Base-by-base conservation (phyloP, 257 asterid species). In the Haberlea rhodopensis region DNA sequence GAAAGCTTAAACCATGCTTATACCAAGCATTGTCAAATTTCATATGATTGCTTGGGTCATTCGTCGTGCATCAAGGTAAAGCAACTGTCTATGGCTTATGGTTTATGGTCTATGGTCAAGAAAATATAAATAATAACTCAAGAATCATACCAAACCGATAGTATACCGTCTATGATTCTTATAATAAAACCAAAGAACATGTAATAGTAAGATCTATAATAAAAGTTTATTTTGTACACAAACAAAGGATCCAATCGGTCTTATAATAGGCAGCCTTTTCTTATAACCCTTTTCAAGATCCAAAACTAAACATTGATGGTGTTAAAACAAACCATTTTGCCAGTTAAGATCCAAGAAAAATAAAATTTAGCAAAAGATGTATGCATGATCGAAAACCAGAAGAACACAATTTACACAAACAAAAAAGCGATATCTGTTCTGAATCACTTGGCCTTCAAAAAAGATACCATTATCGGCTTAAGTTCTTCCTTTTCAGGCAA, bases 401-500 rank as follows among this genome's bases (percentile, higher is more conserved):
- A n/a, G n/a, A n/a, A 59, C 18, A 37, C 23, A 55, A 68, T 45
- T 27, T 2, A 60, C 59, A 57, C 15, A n/a, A n/a, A n/a, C n/a
- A n/a, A 57, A 59, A 67, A 60, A 66, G 70, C 52, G 87, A 89
- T 81, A 95, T 49, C 97, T 82, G 54, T 83, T 87, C 97, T 85
- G 97, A 84, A 90, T 70, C 95, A 83, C 94, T 89, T 83, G 94
- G 85, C 94, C 84, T 87, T 81, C 96, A 77, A 79, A 81, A 76
- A 71, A 76, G n/a, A n/a, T n/a, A n/a, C n/a, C n/a, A n/a, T n/a
- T n/a, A n/a, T n/a, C n/a, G n/a, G n/a, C n/a, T 23, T 7, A 75
- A 57, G 10, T 64, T 76, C 56, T 37, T 46, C 18, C 59, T 53
- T 23, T 19, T 56, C 16, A 19, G 56, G 13, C 45, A 3, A 24